These are phyloP conservation scores for Penicillium psychrosexuale DNA, from an alignment of 2,329 filamentous ascomycete species.

Conservation along the genomic window DNA sequence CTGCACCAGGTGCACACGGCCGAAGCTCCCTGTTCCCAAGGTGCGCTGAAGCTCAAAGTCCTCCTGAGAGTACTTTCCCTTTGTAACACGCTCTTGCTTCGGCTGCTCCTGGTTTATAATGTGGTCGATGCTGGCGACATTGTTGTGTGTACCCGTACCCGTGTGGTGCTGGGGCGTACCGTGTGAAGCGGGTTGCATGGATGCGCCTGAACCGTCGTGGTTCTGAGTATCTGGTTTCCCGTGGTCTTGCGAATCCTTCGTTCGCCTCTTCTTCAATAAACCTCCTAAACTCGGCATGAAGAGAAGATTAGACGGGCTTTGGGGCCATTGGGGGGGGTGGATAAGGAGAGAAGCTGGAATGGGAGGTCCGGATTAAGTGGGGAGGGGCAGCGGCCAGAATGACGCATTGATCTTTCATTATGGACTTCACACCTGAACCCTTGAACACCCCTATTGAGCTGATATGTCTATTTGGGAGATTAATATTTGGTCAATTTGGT, in stretches of 20 bases:
- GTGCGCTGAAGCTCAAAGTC: constrained; percentile 92
- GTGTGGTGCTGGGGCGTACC: constrained; percentile 51
- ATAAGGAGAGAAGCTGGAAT: constrained; percentile 26
- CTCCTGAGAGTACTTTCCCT: constrained; percentile 91
- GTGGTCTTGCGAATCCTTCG: constrained; percentile 68
- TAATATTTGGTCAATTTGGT: background rate
- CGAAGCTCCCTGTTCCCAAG: constrained; percentile 93
- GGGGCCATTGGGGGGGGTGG: constrained; percentile 16
- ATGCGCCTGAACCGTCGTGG: constrained; percentile 28
- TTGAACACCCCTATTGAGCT: background rate
- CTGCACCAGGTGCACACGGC: constrained; percentile 91
- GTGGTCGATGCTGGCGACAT: constrained; percentile 77
- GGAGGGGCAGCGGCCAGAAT: constrained; percentile 25
- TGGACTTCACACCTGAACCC: background rate
- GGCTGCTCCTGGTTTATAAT: constrained; percentile 60
- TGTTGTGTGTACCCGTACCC: constrained; percentile 48
- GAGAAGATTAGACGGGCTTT: constrained; percentile 20
- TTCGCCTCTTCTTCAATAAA: constrained; percentile 98
- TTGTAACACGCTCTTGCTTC: constrained; percentile 64
- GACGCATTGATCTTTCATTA: constrained; percentile 26
- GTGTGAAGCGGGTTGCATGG: constrained; percentile 37
- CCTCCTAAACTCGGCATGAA: constrained; percentile 85
- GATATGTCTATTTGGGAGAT: background rate
- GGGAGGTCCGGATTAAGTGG: constrained; percentile 23
- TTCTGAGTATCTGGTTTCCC: constrained; percentile 3